Percentiles rank a stretch among this genome's conserved stretches.
Evolutionary conservation across 108 stramenopile species (phyloP).

Genomic region (Parmales sp.): DNA sequence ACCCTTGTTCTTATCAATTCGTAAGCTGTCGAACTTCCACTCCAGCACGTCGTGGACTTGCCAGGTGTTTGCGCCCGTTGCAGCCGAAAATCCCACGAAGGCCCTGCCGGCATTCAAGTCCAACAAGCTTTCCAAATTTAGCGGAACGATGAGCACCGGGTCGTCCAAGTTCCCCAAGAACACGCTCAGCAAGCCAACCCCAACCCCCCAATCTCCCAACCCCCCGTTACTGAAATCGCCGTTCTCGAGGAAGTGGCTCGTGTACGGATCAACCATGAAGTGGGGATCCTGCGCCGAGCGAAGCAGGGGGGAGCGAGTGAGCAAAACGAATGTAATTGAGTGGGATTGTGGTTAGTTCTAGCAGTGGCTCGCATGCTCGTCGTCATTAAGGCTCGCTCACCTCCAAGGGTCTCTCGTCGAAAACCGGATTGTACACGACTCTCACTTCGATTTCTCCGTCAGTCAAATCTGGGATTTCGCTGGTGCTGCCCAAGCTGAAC

Average conservation of each 20-base stretch:
- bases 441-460: constrained; percentile 25
- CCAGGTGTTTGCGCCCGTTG: constrained; percentile 42
- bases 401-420: constrained; percentile 1
- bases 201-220: constrained; percentile 29
- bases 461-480: constrained; percentile 35
- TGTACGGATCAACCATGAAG: constrained; percentile 13
- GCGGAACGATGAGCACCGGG: constrained; percentile 38
- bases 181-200: constrained; percentile 38
- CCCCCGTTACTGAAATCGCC: constrained; percentile 20
- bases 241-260: constrained; percentile 22
- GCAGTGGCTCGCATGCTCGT: too few species aligned
- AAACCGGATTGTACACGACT: constrained; percentile 32
- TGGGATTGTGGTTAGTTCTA: too few species aligned
- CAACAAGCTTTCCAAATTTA: constrained; percentile 38
- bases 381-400: too few species aligned
- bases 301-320: too few species aligned
- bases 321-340: too few species aligned
- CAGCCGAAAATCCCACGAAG: constrained; percentile 52
- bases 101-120: constrained; percentile 40
- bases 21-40: constrained; percentile 28
- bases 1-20: background rate
- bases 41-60: constrained; percentile 47
- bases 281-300: too few species aligned
- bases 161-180: constrained; percentile 33
- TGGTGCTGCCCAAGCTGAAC: constrained; percentile 24